Evolutionary conservation across 73 alveolate species (phyloP).

Genomic region (Paraurostyla sp.): DNA sequence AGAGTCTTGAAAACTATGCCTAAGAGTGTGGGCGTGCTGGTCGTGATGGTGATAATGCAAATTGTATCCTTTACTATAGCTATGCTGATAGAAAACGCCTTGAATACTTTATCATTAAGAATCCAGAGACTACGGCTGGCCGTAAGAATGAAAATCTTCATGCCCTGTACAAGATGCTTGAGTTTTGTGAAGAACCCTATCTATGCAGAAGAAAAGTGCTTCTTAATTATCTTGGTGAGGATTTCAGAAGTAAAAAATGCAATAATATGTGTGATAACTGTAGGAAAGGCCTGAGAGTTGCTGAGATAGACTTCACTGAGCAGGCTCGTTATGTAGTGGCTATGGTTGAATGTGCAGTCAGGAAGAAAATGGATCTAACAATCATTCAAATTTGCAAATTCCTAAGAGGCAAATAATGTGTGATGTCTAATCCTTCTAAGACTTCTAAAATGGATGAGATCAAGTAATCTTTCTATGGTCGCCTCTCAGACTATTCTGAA

Average conservation of each 20-base stretch:
- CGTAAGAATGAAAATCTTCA: constrained; percentile 73
- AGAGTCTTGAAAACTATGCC: constrained; percentile 90
- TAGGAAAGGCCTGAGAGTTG: constrained; percentile 41
- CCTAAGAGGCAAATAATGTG: constrained; percentile 49
- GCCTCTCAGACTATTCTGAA: constrained; percentile 38
- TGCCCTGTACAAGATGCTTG: constrained; percentile 73
- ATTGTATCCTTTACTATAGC: constrained; percentile 92
- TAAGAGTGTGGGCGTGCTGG: constrained; percentile 99
- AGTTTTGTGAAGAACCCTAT: constrained; percentile 84
- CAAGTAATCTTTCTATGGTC: constrained; percentile 31
- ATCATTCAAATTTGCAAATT: constrained; percentile 23
- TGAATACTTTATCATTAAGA: constrained; percentile 77
- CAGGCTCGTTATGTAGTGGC: constrained; percentile 42
- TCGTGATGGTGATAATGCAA: constrained; percentile 92
- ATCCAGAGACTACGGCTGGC: constrained; percentile 34
- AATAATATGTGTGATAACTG: constrained; percentile 74
- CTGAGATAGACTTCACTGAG: constrained; percentile 50
- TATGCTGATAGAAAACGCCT: constrained; percentile 86
- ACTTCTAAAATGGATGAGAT: constrained; percentile 47
- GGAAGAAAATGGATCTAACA: constrained; percentile 58
- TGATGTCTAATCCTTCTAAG: constrained; percentile 28
- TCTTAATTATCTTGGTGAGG: constrained; percentile 87
- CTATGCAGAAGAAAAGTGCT: constrained; percentile 85
- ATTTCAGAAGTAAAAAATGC: constrained; percentile 83
- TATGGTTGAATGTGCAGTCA: constrained; percentile 41